Evolutionary conservation across 1,139 yeast genomes (phyloP).

Genomic region (Zygosaccharomyces sapae): DNA sequence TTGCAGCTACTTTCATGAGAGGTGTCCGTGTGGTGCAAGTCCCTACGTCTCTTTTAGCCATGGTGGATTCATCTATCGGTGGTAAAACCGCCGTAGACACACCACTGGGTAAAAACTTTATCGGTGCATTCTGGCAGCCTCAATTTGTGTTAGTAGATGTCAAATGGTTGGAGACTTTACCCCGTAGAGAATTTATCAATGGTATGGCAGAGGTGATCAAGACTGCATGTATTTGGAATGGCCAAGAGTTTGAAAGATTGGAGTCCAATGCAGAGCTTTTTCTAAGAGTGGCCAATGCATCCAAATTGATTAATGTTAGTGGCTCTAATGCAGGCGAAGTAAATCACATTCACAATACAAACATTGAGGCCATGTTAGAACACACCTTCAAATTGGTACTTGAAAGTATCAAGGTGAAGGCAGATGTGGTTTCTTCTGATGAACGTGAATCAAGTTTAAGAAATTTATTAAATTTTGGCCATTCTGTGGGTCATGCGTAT

Average conservation of each 20-base stretch:
- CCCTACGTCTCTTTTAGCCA: conserved; percentile 88
- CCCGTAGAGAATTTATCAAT: conserved; percentile 89
- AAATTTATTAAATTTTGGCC: conserved; percentile 91
- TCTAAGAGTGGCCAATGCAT: conserved; percentile 41
- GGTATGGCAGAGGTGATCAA: conserved; percentile 98
- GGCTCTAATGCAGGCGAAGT: conserved; percentile 36
- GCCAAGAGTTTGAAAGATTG: conserved; percentile 73
- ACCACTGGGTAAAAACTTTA: conserved; percentile 91
- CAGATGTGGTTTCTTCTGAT: conserved; percentile 87
- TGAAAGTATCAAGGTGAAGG: conserved; percentile 86
- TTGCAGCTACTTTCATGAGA: conserved; percentile 98
- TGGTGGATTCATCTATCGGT: conserved; percentile 98
- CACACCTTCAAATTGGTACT: conserved; percentile 74
- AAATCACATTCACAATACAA: conserved; percentile 42
- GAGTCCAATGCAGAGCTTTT: conserved; percentile 71
- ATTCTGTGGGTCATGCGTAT: conserved; percentile 95
- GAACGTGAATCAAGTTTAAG: conserved; percentile 95
- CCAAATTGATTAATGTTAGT: conserved; percentile 49
- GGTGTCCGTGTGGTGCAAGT: conserved; percentile 92
- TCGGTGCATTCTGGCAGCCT: conserved; percentile 99
- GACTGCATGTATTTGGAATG: conserved; percentile 98
- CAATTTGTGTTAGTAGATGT: conserved; percentile 83
- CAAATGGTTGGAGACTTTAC: conserved; percentile 79
- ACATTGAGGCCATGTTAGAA: conserved; percentile 62
- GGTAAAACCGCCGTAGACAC: conserved; percentile 98